Conservation (phyloP, 345 rosid genomes). For the Eucalyptus dawsonii region DNA sequence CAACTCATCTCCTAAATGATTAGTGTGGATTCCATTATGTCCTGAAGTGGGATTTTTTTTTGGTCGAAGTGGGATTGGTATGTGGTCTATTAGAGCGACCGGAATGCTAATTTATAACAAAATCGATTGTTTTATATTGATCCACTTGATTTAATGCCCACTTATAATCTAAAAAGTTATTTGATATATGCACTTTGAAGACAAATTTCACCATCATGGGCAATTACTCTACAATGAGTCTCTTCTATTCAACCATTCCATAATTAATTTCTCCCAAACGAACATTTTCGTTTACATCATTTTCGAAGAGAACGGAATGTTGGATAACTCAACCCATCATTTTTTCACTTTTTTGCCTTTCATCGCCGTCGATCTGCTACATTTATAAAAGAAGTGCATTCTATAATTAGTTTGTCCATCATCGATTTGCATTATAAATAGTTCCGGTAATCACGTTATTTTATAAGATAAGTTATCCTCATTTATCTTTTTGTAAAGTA, state of each 20-base stretch:
- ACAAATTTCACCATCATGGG: rapidly evolving
- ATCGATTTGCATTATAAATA: not conserved
- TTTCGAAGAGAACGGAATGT: not conserved
- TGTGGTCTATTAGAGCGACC: not conserved
- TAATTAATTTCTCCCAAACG: not conserved
- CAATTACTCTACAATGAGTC: not conserved
- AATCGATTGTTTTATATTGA: not conserved
- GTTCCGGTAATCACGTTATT: not conserved
- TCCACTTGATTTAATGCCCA: not conserved
- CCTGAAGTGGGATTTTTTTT: no score
- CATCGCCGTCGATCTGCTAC: not conserved
- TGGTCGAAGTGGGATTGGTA: not conserved
- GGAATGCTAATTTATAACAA: not conserved
- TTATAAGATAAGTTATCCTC: not conserved
- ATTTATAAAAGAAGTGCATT: not conserved
- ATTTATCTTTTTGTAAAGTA: not conserved
- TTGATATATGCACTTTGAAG: not conserved
- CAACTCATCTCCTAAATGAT: not conserved
- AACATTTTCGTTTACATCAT: not conserved
- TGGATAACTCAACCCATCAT: not conserved
- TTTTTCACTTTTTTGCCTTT: not conserved
- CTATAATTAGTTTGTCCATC: not conserved
- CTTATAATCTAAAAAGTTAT: not conserved
- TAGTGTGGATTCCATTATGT: not conserved
- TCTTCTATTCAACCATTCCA: not conserved